phyloP scores from a whole-genome alignment of 164 flowering plant species.

The Macadamia integrifolia region DNA sequence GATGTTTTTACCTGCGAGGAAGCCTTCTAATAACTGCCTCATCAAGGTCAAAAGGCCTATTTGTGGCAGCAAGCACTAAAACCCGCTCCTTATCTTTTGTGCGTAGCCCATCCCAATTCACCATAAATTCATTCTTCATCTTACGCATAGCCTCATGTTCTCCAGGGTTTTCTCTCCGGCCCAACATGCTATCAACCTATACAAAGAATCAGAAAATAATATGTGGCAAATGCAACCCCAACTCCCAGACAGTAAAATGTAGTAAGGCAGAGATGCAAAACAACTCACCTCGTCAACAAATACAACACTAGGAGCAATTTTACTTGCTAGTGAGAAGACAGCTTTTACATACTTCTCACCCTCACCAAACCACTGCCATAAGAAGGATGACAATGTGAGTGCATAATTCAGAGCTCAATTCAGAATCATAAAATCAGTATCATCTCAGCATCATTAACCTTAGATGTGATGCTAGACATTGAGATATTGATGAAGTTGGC shows the following conservation, averaged over 20 bases:
- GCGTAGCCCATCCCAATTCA: slow-evolving; percentile 93
- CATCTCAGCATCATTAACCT: slow-evolving; percentile 34
- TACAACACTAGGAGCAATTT: slow-evolving; percentile 89
- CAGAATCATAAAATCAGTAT: not conserved
- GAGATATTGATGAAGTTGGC: slow-evolving; percentile 95
- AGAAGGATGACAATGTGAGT: not conserved
- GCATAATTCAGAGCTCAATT: not conserved
- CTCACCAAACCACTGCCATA: slow-evolving; percentile 91
- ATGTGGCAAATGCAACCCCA: not conserved
- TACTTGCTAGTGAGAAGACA: slow-evolving; percentile 90
- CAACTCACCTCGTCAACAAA: slow-evolving; percentile 90
- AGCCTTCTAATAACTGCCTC: slow-evolving; percentile 93
- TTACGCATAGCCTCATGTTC: slow-evolving; percentile 98
- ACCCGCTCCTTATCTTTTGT: slow-evolving; percentile 90
- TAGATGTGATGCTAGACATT: slow-evolving; percentile 96
- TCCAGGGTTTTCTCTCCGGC: slow-evolving; percentile 86
- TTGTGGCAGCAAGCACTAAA: slow-evolving; percentile 92
- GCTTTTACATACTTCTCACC: slow-evolving; percentile 97
- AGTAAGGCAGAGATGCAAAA: not conserved
- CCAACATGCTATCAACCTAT: slow-evolving; percentile 97
- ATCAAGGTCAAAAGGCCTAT: slow-evolving; percentile 95
- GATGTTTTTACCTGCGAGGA: slow-evolving; percentile 63
- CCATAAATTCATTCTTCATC: slow-evolving; percentile 99
- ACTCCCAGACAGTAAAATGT: not conserved
- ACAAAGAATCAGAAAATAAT: slow-evolving; percentile 7